Percentiles rank a stretch among this genome's conserved stretches.
phyloP scores from a whole-genome alignment of 108 stramenopile species.

The Hondaea fermentalgiana region DNA sequence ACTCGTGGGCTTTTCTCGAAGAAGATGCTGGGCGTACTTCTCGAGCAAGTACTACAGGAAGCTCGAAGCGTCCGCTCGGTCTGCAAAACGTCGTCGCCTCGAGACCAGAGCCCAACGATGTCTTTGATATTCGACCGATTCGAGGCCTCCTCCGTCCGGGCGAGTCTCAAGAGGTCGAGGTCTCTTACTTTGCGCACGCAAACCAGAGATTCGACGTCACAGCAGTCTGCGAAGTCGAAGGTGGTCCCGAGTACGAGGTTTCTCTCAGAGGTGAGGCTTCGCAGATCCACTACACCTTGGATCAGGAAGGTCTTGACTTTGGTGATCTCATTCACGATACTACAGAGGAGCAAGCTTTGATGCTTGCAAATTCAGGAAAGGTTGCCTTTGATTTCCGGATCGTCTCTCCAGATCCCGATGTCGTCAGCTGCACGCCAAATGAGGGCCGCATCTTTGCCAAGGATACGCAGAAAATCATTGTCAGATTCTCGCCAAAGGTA shows the following conservation, averaged over 20 bases:
- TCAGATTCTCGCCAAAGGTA: constrained; percentile 38
- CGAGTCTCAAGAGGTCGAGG: constrained; percentile 51
- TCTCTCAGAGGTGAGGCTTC: constrained; percentile 47
- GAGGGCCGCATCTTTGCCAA: constrained; percentile 31
- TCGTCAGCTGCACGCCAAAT: constrained; percentile 28
- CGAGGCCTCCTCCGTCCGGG: constrained; percentile 43
- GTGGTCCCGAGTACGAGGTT: constrained; percentile 56
- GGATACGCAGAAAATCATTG: constrained; percentile 21
- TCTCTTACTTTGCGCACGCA: constrained; percentile 48
- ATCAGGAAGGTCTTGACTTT: constrained; percentile 44
- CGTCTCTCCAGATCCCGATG: not conserved
- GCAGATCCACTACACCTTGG: constrained; percentile 45
- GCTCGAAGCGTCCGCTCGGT: not conserved
- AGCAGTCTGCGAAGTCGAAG: constrained; percentile 49
- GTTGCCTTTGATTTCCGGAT: constrained; percentile 46
- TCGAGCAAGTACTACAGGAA: not conserved
- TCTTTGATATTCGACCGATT: constrained; percentile 61
- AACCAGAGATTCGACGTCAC: constrained; percentile 35
- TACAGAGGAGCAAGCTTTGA: constrained; percentile 43
- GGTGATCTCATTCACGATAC: constrained; percentile 41
- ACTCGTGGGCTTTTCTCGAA: constrained; percentile 54
- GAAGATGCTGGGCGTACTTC: constrained; percentile 14
- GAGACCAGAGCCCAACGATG: constrained; percentile 37
- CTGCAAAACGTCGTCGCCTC: not conserved
- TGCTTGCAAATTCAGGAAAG: constrained; percentile 46